Base-by-base conservation (phyloP, 1,139 yeast species). In the Insectozyma bohioensis region DNA sequence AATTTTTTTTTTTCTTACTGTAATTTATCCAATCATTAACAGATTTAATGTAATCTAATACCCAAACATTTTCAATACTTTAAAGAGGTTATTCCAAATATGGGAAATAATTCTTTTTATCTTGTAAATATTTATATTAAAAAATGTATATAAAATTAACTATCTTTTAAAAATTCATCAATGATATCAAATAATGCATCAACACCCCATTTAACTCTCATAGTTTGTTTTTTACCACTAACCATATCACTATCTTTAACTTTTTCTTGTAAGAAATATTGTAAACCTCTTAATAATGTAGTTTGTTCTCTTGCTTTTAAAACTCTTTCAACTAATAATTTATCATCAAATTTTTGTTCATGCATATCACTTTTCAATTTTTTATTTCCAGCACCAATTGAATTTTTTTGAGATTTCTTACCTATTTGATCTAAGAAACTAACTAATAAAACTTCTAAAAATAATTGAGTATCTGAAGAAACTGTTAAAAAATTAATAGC, bases 401-500 rank as follows among this genome's bases (percentile, higher is more conserved):
- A 52, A 35, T 67, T 62, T 16, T 64, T 49, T 47, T 78, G 84
- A 0, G 84, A 80, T 45, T 75, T 75, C 52, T 80, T 85, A 10
- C 80, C 95, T 10, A 83, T 49, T 14, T 64, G 65, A 41, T 85
- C 82, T 30, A 86, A 67, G 45, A 87, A 67, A 6, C 85, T 78
- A 14, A 82, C 80, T 36, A 90, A 61, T 31, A 86, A 58, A 25
- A 86, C 72, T 48, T 90, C 97, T 43, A 86, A 45, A 48, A 92
- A 87, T 18, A 88, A 57, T 23, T 69, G 67, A 5, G 80, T 72
- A 43, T 86, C 92, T 2, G 75, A 58, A 2, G 77, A 66, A n/a
- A 85, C 75, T 0, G 92, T 78, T 40, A 88, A 60, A 42, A 92
- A 83, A 46, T 92, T 85, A 19, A 85, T 73, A 6, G 80, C 80